Evolutionary conservation across 2,329 filamentous ascomycete species (phyloP), one percentile per base, ranked within the genome.

Genomic region (Pseudogymnoascus sp.): DNA sequence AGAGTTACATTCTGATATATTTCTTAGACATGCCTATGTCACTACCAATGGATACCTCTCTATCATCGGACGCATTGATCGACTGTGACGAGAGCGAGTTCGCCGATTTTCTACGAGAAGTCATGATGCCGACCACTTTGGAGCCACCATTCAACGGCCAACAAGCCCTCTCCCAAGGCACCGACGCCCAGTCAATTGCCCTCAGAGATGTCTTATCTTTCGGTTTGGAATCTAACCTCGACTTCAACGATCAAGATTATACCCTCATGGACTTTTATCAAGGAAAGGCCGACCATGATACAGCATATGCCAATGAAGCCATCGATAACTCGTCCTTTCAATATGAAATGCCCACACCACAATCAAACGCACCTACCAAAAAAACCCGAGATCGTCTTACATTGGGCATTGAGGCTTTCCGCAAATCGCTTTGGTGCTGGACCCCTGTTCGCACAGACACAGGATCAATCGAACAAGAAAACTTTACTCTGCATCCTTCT

Each of bases 241-340:
- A 67, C 6, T 59, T 67, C 26, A 66, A 65, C 26, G 63, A 67
- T 33, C 19, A 59, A 23, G 66, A 67, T 45, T 66, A 43, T 39
- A 61, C 35, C 14, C 52, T 45, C 45, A 67, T 67, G n/a, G 43
- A 60, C 35, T 63, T 37, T n/a, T 58, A 64, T 8, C 49, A 64
- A 14, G 21, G 26, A 8, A 65, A 45, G 16, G 16, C 19, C 10
- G 39, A 21, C 39, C 11, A 43, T 7, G 39, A 43, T 43, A 21
- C 16, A 43, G 16, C 39, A 16, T 8, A 43, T 43, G 3, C 12
- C 39, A 43, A 12, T 21, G 10, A 43, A 10, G 39, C 21, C 39
- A 43, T 43, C 39, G 39, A 43, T 16, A 43, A 21, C 10, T 43
- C 39, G 21, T 43, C 39, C 39, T 43, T 43, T 6, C 39, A 43